Conservation (phyloP, 139 green algal species). For the Trebouxia sp. region DNA sequence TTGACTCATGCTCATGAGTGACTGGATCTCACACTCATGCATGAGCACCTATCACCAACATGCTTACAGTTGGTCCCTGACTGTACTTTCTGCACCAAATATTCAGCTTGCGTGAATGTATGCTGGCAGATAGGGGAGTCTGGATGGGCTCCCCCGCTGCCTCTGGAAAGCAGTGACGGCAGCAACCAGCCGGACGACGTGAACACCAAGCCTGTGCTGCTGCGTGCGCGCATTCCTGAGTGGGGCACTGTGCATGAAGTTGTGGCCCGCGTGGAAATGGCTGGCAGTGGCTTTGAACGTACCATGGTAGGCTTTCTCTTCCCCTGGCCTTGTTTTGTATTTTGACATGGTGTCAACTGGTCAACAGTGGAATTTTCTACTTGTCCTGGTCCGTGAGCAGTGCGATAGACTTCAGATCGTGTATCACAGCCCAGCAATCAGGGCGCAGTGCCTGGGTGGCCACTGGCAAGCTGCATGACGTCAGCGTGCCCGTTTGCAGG, state of each 20-base stretch:
- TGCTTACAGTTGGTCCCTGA: no score
- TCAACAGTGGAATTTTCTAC: background rate
- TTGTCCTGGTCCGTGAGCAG: background rate
- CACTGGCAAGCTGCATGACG: background rate
- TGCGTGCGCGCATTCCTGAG: conserved; percentile 40
- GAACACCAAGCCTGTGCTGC: conserved; percentile 45
- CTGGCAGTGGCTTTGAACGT: conserved; percentile 35
- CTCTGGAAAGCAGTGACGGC: conserved; percentile 41
- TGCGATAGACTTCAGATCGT: background rate
- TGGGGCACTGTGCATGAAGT: conserved; percentile 61
- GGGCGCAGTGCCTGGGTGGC: background rate
- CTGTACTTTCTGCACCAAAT: no score
- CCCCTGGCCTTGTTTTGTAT: background rate
- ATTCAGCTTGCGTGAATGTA: background rate
- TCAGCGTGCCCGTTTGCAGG: no score
- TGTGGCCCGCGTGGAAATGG: conserved; percentile 50
- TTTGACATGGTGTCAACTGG: background rate
- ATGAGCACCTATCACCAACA: no score
- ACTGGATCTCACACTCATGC: no score
- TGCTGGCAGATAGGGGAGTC: conserved; percentile 43
- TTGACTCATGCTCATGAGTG: no score
- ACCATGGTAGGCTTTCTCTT: conserved; percentile 29
- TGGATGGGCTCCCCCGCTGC: conserved; percentile 52
- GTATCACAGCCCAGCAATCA: background rate
- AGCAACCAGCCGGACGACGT: conserved; percentile 30